These are phyloP conservation scores for Talaromyces sp. DNA, from an alignment of 2,329 filamentous ascomycete species.

Conservation along the genomic window DNA sequence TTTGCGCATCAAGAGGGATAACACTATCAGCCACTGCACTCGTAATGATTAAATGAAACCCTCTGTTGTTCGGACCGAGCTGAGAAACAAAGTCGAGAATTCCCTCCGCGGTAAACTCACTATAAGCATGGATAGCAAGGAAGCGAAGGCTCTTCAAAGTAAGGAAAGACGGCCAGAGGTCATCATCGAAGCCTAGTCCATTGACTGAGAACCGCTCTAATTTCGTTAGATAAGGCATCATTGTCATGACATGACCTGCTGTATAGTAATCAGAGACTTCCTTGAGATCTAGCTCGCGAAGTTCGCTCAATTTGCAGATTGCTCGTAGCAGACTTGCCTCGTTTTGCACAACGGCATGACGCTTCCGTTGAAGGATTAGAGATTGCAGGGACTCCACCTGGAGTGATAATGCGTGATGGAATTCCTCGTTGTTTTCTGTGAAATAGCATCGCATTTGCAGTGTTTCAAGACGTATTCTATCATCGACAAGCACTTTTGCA, in stretches of 20 bases:
- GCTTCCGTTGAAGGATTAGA: constrained; percentile 32
- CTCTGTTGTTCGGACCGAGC: constrained; percentile 26
- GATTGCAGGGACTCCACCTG: constrained; percentile 29
- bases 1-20: constrained; percentile 26
- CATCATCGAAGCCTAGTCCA: constrained; percentile 30
- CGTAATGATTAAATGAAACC: constrained; percentile 31
- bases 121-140: constrained; percentile 32
- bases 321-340: constrained; percentile 31
- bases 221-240: constrained; percentile 29
- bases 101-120: constrained; percentile 31
- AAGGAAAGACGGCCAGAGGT: constrained; percentile 27
- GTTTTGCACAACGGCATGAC: constrained; percentile 25
- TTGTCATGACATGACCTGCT: constrained; percentile 27
- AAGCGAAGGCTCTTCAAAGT: constrained; percentile 28
- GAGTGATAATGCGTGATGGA: constrained; percentile 21
- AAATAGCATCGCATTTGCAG: constrained; percentile 31
- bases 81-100: constrained; percentile 27
- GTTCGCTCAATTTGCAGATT: constrained; percentile 27
- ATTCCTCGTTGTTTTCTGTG: constrained; percentile 22
- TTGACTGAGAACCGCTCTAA: constrained; percentile 35
- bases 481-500: constrained; percentile 27
- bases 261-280: constrained; percentile 35
- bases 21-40: constrained; percentile 23
- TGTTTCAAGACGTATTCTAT: constrained; percentile 26
- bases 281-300: constrained; percentile 33